Evolutionary conservation across 2,329 filamentous ascomycete genomes (phyloP).

Genomic region (Alternaria hordeiaustralica): DNA sequence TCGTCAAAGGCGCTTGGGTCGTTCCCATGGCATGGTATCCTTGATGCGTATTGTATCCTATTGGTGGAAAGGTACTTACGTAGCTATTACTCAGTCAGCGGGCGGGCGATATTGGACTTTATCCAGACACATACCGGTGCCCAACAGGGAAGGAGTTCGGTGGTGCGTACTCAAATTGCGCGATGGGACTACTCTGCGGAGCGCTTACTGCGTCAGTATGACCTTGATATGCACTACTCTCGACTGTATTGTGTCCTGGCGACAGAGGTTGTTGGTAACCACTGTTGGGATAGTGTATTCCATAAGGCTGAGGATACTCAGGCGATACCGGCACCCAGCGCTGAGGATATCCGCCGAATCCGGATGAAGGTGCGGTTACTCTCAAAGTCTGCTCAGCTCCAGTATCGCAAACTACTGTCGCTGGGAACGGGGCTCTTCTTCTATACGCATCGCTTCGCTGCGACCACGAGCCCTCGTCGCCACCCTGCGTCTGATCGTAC

Average conservation of each 20-base stretch:
- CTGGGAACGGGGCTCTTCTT: not conserved
- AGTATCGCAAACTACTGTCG: not conserved
- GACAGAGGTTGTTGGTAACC: not conserved
- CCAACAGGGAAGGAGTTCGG: not conserved
- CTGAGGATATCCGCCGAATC: not conserved
- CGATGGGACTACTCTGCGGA: not conserved
- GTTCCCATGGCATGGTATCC: not conserved
- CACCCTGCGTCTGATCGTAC: conserved; percentile 1
- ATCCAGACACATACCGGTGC: not conserved
- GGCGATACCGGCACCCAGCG: not conserved
- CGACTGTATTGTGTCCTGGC: not conserved
- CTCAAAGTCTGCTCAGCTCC: not conserved
- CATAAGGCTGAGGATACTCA: not conserved
- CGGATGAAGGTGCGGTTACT: not conserved
- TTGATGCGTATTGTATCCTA: not conserved
- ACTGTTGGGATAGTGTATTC: not conserved
- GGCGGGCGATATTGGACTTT: not conserved
- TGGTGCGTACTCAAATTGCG: not conserved
- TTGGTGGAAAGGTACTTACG: not conserved
- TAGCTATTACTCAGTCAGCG: not conserved
- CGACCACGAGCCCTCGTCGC: not conserved
- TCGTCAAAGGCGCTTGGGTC: not conserved
- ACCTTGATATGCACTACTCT: not conserved
- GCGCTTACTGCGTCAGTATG: not conserved
- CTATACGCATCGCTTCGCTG: not conserved